These are phyloP conservation scores for Microbotryum silenes-acaulis DNA, from an alignment of 1,284 basidiomycete species.

Conservation along the genomic window DNA sequence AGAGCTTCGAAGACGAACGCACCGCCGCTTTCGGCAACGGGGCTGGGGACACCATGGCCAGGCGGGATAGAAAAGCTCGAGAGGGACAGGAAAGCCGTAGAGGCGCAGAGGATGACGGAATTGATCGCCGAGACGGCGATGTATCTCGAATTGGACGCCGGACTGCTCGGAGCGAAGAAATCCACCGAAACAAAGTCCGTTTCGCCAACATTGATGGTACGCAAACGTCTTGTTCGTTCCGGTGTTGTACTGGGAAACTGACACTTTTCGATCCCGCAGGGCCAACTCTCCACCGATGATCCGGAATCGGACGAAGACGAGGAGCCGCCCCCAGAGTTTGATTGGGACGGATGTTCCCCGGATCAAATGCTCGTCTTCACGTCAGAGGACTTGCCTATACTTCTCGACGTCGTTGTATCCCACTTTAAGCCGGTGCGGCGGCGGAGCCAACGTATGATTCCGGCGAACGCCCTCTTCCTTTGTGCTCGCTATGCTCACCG, in stretches of 20 bases:
- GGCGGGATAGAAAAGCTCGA: constrained; percentile 47
- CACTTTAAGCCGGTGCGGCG: constrained; percentile 53
- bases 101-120: constrained; percentile 18
- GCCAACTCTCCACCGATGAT: constrained; percentile 3
- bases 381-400: constrained; percentile 60
- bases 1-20: neutral
- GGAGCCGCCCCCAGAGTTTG: constrained; percentile 18
- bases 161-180: constrained; percentile 13
- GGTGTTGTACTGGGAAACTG: constrained; percentile 2
- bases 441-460: constrained; percentile 39
- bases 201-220: constrained; percentile 2
- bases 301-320: constrained; percentile 12
- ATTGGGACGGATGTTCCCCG: constrained; percentile 30
- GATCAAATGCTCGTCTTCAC: constrained; percentile 78
- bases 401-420: constrained; percentile 68
- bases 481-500: constrained; percentile 68
- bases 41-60: constrained; percentile 39
- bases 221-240: constrained; percentile 1
- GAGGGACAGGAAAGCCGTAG: constrained; percentile 10
- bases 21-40: no score
- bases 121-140: constrained; percentile 28
- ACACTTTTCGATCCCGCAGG: neutral
- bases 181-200: constrained; percentile 6
- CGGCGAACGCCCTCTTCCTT: constrained; percentile 46
- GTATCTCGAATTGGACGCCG: constrained; percentile 30